phyloP scores from a whole-genome alignment of 2,329 filamentous ascomycete species.

The Aureobasidium lini region DNA sequence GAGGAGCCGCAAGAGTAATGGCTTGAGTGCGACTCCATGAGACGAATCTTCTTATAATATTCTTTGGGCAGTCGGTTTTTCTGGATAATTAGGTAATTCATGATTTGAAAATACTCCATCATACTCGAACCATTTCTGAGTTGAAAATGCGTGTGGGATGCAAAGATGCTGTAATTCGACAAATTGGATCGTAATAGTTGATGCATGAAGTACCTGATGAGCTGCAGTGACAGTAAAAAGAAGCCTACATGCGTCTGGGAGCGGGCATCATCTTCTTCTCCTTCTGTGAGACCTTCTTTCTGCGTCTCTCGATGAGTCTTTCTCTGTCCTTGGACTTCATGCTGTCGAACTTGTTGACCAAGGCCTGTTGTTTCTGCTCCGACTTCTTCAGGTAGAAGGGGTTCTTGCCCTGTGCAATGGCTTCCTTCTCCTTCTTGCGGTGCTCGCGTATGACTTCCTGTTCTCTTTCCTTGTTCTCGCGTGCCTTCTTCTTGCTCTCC shows the following conservation, averaged over 20 bases:
- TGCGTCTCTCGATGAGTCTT: constrained; percentile 72
- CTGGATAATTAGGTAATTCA: constrained; percentile 7
- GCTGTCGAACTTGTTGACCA: constrained; percentile 69
- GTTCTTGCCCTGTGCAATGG: constrained; percentile 79
- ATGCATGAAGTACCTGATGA: background rate
- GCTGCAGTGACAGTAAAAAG: background rate
- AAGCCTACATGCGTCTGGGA: constrained; percentile 3
- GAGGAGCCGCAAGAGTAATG: constrained; percentile 6
- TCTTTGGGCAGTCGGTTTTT: background rate
- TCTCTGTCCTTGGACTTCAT: constrained; percentile 84
- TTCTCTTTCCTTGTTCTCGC: constrained; percentile 61
- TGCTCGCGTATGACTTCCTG: constrained; percentile 66
- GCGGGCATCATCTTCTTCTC: constrained; percentile 61
- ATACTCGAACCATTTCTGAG: background rate
- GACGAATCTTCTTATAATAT: constrained; percentile 7
- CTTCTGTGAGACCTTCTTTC: constrained; percentile 81
- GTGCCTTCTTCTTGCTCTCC: constrained; percentile 68
- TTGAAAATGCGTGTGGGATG: background rate
- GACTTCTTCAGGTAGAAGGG: constrained; percentile 88
- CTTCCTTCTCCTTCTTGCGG: constrained; percentile 72
- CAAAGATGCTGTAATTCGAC: background rate
- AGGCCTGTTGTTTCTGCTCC: constrained; percentile 79
- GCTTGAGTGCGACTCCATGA: background rate
- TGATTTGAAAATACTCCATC: background rate
- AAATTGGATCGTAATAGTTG: background rate